Conservation (phyloP, 768 basidiomycete species). For the Suillus variegatus region DNA sequence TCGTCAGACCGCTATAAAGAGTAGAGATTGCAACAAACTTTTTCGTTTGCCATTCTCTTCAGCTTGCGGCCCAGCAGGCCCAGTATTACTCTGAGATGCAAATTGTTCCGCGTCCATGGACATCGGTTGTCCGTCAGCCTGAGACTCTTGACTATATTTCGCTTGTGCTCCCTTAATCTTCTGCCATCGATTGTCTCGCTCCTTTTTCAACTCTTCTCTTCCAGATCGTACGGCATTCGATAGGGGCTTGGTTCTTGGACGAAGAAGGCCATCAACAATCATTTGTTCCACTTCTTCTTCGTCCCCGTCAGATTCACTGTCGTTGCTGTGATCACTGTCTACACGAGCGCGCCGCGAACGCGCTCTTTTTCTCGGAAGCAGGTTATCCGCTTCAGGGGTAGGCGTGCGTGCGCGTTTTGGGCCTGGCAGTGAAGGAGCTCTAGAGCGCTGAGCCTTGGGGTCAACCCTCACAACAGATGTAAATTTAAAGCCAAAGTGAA, state of each 20-base stretch:
- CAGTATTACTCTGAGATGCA: conserved; percentile 16
- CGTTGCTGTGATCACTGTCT: conserved; percentile 19
- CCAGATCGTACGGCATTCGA: conserved; percentile 19
- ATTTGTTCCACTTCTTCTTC: conserved; percentile 55
- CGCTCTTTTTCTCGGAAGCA: conserved; percentile 25
- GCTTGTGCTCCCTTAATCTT: conserved; percentile 22
- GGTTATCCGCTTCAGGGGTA: conserved; percentile 24
- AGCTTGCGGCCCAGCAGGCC: conserved; percentile 23
- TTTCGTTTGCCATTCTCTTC: conserved; percentile 46
- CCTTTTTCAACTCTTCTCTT: conserved; percentile 32
- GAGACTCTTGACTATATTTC: conserved; percentile 35
- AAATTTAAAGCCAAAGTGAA: conserved; percentile 43
- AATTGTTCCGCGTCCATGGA: conserved; percentile 30
- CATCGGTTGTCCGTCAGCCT: conserved; percentile 27
- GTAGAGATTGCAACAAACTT: conserved; percentile 34
- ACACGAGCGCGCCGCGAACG: conserved; percentile 18
- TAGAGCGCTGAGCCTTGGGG: conserved; percentile 7
- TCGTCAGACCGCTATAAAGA: conserved; percentile 4
- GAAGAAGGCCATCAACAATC: conserved; percentile 38
- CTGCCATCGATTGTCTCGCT: conserved; percentile 30
- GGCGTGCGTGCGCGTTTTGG: conserved; percentile 30
- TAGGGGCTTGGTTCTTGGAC: conserved; percentile 15
- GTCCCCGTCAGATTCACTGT: conserved; percentile 32
- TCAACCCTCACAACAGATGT: conserved; percentile 26
- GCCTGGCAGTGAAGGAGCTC: conserved; percentile 14